Evolutionary conservation across 192 early-diverging fungal species (phyloP).

Genomic region (Martensiomyces pterosporus): DNA sequence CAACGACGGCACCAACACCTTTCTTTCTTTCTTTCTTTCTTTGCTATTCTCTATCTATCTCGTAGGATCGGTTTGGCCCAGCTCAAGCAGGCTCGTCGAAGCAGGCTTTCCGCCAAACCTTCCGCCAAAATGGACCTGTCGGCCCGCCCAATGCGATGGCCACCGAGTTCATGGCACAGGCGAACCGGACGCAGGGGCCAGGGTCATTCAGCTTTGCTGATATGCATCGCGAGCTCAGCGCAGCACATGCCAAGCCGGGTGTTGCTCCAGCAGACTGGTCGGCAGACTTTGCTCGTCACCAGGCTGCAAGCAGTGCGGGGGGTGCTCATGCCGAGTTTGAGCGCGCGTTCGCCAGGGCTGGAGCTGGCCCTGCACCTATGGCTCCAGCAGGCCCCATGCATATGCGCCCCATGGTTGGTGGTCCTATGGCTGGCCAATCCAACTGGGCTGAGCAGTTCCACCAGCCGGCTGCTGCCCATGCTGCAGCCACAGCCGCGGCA

Average conservation of each 20-base stretch:
- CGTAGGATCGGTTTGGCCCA: conserved; percentile 39
- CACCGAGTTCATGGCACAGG: conserved; percentile 23
- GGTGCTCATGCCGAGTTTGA: conserved; percentile 41
- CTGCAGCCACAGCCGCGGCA: conserved; percentile 7
- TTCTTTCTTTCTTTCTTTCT: no score
- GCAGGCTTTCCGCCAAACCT: conserved; percentile 42
- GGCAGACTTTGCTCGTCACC: conserved; percentile 65
- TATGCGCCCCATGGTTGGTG: conserved; percentile 31
- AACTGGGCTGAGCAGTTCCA: conserved; percentile 55
- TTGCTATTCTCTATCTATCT: neutral
- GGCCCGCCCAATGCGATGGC: conserved; percentile 19
- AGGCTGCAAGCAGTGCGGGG: conserved; percentile 16
- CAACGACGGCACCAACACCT: no score
- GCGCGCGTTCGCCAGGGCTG: conserved; percentile 31
- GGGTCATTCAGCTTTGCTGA: conserved; percentile 67
- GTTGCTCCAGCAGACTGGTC: conserved; percentile 59
- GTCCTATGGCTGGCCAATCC: conserved; percentile 9
- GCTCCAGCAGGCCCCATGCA: conserved; percentile 18
- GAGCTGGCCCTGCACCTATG: conserved; percentile 7
- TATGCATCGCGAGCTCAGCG: conserved; percentile 65
- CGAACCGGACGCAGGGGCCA: conserved; percentile 9
- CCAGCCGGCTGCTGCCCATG: conserved; percentile 25
- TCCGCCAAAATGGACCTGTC: conserved; percentile 25
- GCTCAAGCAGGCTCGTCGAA: conserved; percentile 38
- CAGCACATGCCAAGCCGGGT: conserved; percentile 33